Evolutionary conservation across 2,329 filamentous ascomycete species (phyloP), one percentile per base, ranked within the genome.

Genomic region (Pezicula radicicola): DNA sequence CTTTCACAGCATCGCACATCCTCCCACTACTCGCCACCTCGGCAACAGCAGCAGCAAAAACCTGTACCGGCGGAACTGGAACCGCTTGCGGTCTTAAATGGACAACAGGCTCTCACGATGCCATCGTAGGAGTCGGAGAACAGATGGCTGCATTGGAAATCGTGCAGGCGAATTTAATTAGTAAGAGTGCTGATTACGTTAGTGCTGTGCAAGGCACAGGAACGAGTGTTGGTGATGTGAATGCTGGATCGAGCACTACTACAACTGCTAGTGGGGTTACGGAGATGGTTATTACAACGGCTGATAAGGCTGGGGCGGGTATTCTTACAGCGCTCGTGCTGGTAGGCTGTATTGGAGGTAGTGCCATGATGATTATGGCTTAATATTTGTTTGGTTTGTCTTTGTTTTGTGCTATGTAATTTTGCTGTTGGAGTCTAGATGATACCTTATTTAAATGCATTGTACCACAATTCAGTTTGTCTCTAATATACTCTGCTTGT

Each of bases 131-230:
- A 3, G 79, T 88, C 1, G 86, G 86, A 4, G 84, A 88, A 66
- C 85, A 89, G 68, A 89, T 89, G 85, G 76, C 81, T 1, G 84
- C 80, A 5, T 70, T 89, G 65, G 84, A 88, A 58, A 74, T 87
- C 8, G 78, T 83, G 48, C 66, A 72, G 51, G 72, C 71, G 35
- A 66, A 73, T 46, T 63, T 77, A 27, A 58, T 66, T 9, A 55
- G 58, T 19, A 47, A 49, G 8, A 67, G 73, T 0, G 55, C 62
- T 4, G 68, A 70, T 2, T 60, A 56, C 49, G 56, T 53, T 16
- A 57, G 37, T 65, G 55, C 51, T 7, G 59, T 74, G 12, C 74
- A 77, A 52, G 60, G 62, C 1, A 79, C 73, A 13, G 81, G 81
- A 46, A 66, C 55, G 16, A 66, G 63, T 45, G n/a, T 47, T 9